These are phyloP conservation scores for Leucoagaricus sp. DNA, from an alignment of 1,284 basidiomycete genomes.

Conservation along the genomic window DNA sequence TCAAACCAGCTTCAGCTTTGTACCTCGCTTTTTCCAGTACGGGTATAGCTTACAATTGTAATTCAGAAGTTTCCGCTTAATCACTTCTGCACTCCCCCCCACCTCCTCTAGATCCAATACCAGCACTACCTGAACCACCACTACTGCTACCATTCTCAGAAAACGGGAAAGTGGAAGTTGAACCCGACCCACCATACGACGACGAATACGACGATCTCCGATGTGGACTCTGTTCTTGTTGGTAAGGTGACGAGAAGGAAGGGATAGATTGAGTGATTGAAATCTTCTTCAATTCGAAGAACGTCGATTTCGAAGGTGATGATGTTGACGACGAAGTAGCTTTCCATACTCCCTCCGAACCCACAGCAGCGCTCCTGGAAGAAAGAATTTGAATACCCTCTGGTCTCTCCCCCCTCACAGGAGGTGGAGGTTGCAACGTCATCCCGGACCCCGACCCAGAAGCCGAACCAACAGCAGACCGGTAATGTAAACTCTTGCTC, in stretches of 20 bases:
- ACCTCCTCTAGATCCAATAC: neutral
- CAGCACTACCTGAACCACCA: neutral
- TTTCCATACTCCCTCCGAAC: neutral
- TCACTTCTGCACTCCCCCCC: neutral
- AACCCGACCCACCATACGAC: too few species aligned
- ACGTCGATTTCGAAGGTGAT: neutral
- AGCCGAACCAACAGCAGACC: too few species aligned
- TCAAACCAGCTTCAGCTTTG: constrained; percentile 71
- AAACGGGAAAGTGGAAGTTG: neutral
- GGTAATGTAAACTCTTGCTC: too few species aligned
- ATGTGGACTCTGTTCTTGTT: neutral
- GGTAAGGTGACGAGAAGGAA: neutral
- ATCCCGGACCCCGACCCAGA: too few species aligned
- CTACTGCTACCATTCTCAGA: neutral
- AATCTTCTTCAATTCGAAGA: constrained; percentile 1
- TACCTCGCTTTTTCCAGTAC: constrained; percentile 58
- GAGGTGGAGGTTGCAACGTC: constrained; percentile 25
- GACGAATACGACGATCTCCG: constrained; percentile 7
- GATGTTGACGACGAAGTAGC: neutral
- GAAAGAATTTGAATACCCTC: constrained; percentile 60
- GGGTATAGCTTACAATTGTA: constrained; percentile 48
- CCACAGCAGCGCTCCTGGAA: constrained; percentile 16
- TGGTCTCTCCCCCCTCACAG: constrained; percentile 48
- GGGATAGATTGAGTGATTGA: neutral
- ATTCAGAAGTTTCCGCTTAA: constrained; percentile 49